Evolutionary conservation across 257 asterid genomes (phyloP).

Genomic region (Oldenlandia corymbosa): DNA sequence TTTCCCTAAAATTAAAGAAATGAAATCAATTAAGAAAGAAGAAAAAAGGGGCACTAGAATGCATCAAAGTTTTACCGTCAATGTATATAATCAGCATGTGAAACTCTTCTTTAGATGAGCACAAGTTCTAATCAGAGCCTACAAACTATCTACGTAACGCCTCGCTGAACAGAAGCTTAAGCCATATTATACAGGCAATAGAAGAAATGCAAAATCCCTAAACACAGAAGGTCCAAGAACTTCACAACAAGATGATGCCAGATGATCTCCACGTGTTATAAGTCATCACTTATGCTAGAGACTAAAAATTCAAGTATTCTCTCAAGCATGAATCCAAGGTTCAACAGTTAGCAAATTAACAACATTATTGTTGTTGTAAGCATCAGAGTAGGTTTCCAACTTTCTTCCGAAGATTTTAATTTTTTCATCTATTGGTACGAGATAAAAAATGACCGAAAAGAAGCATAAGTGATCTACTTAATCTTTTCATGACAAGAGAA

Average conservation of each 20-base stretch:
- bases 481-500: neutral
- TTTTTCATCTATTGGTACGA: neutral
- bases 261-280: neutral
- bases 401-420: neutral
- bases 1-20: slow-evolving; percentile 58
- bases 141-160: no score
- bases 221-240: neutral
- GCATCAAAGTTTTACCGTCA: neutral
- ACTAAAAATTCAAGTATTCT: neutral
- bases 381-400: neutral
- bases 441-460: neutral
- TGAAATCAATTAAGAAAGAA: neutral
- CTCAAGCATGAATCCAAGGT: neutral
- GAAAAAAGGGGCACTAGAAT: neutral
- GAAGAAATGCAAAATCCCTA: neutral
- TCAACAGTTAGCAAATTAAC: neutral
- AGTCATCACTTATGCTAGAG: neutral
- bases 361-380: no score
- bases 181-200: neutral
- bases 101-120: neutral
- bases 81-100: neutral
- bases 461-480: neutral
- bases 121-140: no score
- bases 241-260: neutral
- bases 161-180: neutral